Evolutionary conservation across 148 eudicot genomes (phyloP).

Genomic region (Silene conica): DNA sequence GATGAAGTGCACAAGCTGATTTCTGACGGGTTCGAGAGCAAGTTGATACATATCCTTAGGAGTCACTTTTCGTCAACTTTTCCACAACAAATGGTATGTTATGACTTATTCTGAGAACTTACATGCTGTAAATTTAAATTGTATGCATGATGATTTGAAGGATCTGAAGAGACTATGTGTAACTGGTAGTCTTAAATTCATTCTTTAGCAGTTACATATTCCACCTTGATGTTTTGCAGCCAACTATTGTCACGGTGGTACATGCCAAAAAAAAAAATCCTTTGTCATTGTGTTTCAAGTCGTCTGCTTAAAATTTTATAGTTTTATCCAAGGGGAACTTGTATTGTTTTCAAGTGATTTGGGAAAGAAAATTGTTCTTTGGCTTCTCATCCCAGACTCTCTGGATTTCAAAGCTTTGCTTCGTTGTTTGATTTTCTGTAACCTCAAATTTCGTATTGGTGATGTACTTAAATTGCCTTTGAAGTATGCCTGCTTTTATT

Average conservation of each 20-base stretch:
- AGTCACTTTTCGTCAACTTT: slow-evolving; percentile 47
- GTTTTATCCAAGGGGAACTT: background rate
- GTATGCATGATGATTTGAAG: background rate
- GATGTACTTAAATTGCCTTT: background rate
- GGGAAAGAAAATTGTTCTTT: background rate
- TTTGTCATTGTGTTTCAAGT: background rate
- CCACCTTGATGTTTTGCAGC: background rate
- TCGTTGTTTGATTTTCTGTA: background rate
- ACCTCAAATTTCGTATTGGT: background rate
- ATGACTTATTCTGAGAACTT: background rate
- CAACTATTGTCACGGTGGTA: background rate
- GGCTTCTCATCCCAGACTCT: background rate
- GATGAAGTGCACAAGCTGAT: slow-evolving; percentile 56
- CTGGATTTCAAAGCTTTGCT: background rate
- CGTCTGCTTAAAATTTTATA: background rate
- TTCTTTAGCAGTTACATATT: background rate
- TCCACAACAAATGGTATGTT: slow-evolving; percentile 79
- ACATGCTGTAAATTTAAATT: background rate
- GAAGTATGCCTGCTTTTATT: background rate
- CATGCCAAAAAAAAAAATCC: too few species aligned
- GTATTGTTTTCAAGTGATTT: background rate
- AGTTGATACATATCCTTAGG: slow-evolving; percentile 50
- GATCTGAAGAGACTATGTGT: background rate
- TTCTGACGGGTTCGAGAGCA: slow-evolving; percentile 72
- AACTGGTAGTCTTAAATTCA: background rate